Conservation (phyloP, 768 basidiomycete genomes). For the Podaxis sp. region DNA sequence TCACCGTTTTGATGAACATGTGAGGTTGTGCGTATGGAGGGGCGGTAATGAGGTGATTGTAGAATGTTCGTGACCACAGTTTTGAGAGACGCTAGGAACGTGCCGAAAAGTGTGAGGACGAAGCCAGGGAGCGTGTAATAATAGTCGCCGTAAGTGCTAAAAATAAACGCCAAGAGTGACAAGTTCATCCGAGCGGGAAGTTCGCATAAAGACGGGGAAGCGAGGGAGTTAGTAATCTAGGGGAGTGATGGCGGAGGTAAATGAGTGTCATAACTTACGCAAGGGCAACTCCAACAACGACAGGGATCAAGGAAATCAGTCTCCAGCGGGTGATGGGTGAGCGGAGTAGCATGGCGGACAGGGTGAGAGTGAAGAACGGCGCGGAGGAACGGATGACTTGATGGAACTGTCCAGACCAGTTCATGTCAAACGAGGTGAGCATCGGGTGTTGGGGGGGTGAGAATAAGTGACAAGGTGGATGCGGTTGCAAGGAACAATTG, state of each 20-base stretch:
- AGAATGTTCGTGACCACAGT: slow-evolving; percentile 88
- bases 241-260: background rate
- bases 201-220: background rate
- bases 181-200: background rate
- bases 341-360: slow-evolving; percentile 71
- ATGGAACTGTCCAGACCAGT: slow-evolving; percentile 67
- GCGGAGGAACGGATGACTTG: slow-evolving; percentile 94
- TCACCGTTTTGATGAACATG: background rate
- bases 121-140: slow-evolving; percentile 87
- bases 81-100: slow-evolving; percentile 89
- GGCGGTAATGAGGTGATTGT: slow-evolving; percentile 24
- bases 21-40: slow-evolving; percentile 2
- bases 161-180: background rate
- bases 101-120: slow-evolving; percentile 85
- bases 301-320: slow-evolving; percentile 75
- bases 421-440: background rate
- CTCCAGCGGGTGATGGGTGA: slow-evolving; percentile 60
- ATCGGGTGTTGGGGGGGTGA: background rate
- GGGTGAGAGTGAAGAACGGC: slow-evolving; percentile 86
- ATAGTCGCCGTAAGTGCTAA: slow-evolving; percentile 93
- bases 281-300: slow-evolving; percentile 87
- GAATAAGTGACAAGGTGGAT: background rate
- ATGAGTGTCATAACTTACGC: slow-evolving; percentile 54
- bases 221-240: background rate
- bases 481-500: background rate